Conservation (phyloP, 2,329 filamentous ascomycete species). For the Colletotrichum navitas region DNA sequence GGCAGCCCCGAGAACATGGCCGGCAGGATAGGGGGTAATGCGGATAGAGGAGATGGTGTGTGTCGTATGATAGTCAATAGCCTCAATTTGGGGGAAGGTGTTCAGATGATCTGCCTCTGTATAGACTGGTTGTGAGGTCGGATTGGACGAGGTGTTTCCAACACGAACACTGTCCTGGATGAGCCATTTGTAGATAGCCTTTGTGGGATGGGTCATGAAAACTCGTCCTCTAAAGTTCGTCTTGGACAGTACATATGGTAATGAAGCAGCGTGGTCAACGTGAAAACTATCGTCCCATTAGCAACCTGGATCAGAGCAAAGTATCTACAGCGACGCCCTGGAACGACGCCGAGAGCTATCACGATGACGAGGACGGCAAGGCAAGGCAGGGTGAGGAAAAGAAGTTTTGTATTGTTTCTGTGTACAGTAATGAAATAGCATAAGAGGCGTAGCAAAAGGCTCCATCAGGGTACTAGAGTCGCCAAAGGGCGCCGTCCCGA, state of each 20-base stretch:
- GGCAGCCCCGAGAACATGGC: constrained; percentile 96
- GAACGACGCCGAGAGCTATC: constrained; percentile 24
- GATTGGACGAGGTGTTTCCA: constrained; percentile 75
- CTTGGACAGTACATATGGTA: constrained; percentile 97
- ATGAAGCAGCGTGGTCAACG: constrained; percentile 97
- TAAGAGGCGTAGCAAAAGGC: constrained; percentile 40
- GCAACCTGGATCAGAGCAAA: constrained; percentile 3
- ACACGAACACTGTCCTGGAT: constrained; percentile 97
- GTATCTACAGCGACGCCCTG: constrained; percentile 18
- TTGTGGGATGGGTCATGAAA: constrained; percentile 99
- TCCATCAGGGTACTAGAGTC: constrained; percentile 33
- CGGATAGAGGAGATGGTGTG: constrained; percentile 97
- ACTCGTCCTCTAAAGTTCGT: constrained; percentile 97
- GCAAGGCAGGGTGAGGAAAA: constrained; percentile 40
- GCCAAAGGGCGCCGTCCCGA: constrained; percentile 22
- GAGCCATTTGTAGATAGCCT: constrained; percentile 99
- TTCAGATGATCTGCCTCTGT: constrained; percentile 95
- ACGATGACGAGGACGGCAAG: constrained; percentile 40
- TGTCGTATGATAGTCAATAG: constrained; percentile 98
- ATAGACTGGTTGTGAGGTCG: constrained; percentile 82
- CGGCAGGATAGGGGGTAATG: constrained; percentile 96
- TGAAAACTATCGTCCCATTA: constrained; percentile 80
- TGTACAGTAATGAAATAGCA: constrained; percentile 41
- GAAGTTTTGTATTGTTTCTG: constrained; percentile 44
- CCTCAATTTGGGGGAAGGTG: constrained; percentile 94